Evolutionary conservation across 2,329 filamentous ascomycete genomes (phyloP), one percentile per base, ranked within the genome.

Genomic region (Cadophora malorum): DNA sequence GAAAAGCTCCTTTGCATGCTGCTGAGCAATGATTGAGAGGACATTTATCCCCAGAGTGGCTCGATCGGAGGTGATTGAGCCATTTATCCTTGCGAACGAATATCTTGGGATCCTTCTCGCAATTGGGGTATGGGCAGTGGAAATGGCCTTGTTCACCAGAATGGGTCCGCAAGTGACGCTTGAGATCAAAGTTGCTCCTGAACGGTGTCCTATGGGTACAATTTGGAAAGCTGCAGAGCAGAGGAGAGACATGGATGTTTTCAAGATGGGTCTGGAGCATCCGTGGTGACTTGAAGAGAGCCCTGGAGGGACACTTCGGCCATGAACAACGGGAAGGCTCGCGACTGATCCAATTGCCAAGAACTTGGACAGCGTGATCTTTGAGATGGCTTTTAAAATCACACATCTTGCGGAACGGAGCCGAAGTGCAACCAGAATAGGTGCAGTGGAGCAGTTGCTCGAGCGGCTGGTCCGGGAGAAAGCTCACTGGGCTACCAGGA

Each of bases 11-110:
- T 31, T 41, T 53, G 3, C 8, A 14, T 38, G 28, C 60, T 38
- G 61, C 50, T 25, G 63, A 53, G 60, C 66, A 65, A 38, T 65
- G 66, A 47, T 65, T 65, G 47, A 65, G 47, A n/a, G 66, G 66
- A 49, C 66, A 68, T 25, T 23, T 21, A 25, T 38, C n/a, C n/a
- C 50, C 58, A n/a, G 55, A 63, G 33, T 68, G 66, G n/a, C 31
- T 33, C 7, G 23, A 53, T 10, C 64, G 63, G 21, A 69, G 55
- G 50, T 69, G 63, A n/a, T 64, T 69, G 59, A 63, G 33, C 59
- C 63, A 65, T 35, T 64, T 66, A 25, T 69, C 67, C 38, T 66
- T 69, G 41, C 67, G 53, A 1, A 64, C 59, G 31, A 66, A 69
- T 16, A 28, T 52, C 52, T 64, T 69, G 19, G 52, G 45, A 21